Conservation (phyloP, 345 rosid species). For the Eutrema yunnanense region DNA sequence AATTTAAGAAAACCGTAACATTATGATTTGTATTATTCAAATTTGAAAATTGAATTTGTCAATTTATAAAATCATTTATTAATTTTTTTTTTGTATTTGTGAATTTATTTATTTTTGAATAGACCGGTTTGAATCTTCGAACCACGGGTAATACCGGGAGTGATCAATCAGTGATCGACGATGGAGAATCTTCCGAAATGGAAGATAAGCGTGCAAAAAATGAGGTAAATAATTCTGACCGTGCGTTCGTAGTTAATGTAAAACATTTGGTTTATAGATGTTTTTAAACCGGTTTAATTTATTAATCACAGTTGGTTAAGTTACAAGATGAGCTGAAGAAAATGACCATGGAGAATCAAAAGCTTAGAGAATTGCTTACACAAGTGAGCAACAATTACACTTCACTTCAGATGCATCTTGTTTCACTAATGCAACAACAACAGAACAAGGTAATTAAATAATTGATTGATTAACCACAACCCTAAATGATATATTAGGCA, state of each 20-base stretch:
- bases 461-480: not conserved
- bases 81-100: not conserved
- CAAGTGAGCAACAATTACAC: slow-evolving; percentile 64
- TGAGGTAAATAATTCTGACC: slow-evolving; percentile 43
- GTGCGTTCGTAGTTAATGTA: not conserved
- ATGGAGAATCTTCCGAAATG: slow-evolving; percentile 57
- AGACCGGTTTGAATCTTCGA: slow-evolving; percentile 83
- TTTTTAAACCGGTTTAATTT: not conserved
- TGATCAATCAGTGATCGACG: slow-evolving; percentile 76
- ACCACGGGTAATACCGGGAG: slow-evolving; percentile 60
- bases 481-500: not conserved
- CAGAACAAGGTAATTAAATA: slow-evolving; percentile 9
- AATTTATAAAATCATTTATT: not conserved
- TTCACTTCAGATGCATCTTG: slow-evolving; percentile 62
- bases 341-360: slow-evolving; percentile 69
- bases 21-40: not conserved
- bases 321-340: slow-evolving; percentile 63
- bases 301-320: slow-evolving; percentile 39
- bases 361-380: slow-evolving; percentile 64
- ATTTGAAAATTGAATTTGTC: not conserved
- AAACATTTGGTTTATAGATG: not conserved
- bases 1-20: not conserved
- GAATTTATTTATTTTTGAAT: not conserved
- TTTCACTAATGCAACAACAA: slow-evolving; percentile 55
- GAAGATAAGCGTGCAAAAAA: slow-evolving; percentile 48